Evolutionary conservation across 2,329 filamentous ascomycete genomes (phyloP).

Genomic region (Penicillium hesseltinei): DNA sequence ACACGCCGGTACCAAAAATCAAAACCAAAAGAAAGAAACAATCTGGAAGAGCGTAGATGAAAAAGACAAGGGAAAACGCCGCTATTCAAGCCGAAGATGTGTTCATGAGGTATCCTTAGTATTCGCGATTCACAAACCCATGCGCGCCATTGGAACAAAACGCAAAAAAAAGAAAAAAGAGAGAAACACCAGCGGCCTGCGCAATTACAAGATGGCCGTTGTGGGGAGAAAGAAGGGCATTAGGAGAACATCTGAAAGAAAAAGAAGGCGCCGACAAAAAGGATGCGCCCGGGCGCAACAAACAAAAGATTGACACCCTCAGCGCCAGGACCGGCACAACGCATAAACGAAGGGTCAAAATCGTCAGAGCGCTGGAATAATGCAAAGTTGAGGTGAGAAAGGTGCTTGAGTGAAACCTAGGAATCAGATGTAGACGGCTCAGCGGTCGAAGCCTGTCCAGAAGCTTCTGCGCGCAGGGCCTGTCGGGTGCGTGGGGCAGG

Average conservation of each 20-base stretch:
- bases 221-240: neutral
- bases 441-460: neutral
- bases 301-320: neutral
- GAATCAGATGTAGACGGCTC: neutral
- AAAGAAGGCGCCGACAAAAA: neutral
- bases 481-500: conserved; percentile 2
- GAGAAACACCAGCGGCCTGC: neutral
- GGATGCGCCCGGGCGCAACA: neutral
- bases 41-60: neutral
- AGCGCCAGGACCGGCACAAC: neutral
- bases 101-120: conserved; percentile 12
- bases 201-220: conserved; percentile 12
- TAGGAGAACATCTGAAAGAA: neutral
- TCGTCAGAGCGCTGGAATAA: neutral
- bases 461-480: neutral
- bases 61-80: conserved; percentile 10
- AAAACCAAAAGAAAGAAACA: neutral
- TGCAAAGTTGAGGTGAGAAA: neutral
- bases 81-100: neutral
- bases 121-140: conserved; percentile 9
- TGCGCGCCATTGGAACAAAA: neutral
- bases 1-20: neutral
- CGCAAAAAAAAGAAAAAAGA: neutral
- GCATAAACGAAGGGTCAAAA: neutral
- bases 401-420: neutral